Evolutionary conservation across 2,329 filamentous ascomycete genomes (phyloP).

Genomic region (Trichocomaceae sp.): DNA sequence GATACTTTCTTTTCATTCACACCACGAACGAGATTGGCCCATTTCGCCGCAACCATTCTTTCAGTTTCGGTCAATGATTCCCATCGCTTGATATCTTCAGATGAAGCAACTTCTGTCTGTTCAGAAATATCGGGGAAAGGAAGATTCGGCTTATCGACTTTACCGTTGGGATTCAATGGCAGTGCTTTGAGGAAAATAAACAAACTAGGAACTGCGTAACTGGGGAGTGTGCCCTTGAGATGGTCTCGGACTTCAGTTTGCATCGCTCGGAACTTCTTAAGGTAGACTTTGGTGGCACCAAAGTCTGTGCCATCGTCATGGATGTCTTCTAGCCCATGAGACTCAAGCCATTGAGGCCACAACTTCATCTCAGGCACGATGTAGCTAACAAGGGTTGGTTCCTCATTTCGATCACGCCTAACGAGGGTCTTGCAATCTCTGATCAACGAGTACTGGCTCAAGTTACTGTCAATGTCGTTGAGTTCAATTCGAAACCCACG

Average conservation of each 20-base stretch:
- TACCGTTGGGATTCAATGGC: conserved; percentile 79
- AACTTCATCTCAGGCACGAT: conserved; percentile 73
- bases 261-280: conserved; percentile 56
- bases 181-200: conserved; percentile 67
- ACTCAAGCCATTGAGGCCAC: conserved; percentile 63
- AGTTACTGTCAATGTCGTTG: conserved; percentile 80
- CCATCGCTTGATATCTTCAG: conserved; percentile 43
- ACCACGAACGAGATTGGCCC: conserved; percentile 63
- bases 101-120: conserved; percentile 51
- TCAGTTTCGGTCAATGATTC: conserved; percentile 53
- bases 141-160: conserved; percentile 70
- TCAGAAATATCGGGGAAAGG: conserved; percentile 73
- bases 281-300: conserved; percentile 19
- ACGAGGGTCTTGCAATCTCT: conserved; percentile 82
- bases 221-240: conserved; percentile 64
- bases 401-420: conserved; percentile 74
- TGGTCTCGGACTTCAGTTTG: conserved; percentile 58
- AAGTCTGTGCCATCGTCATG: conserved; percentile 43
- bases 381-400: conserved; percentile 81
- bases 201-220: conserved; percentile 68
- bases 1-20: conserved; percentile 62
- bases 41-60: conserved; percentile 61
- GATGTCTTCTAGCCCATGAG: conserved; percentile 48
- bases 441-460: conserved; percentile 67
- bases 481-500: conserved; percentile 94